These are phyloP conservation scores for Saturnispora mendoncae DNA, from an alignment of 805 yeast species.

Conservation along the genomic window DNA sequence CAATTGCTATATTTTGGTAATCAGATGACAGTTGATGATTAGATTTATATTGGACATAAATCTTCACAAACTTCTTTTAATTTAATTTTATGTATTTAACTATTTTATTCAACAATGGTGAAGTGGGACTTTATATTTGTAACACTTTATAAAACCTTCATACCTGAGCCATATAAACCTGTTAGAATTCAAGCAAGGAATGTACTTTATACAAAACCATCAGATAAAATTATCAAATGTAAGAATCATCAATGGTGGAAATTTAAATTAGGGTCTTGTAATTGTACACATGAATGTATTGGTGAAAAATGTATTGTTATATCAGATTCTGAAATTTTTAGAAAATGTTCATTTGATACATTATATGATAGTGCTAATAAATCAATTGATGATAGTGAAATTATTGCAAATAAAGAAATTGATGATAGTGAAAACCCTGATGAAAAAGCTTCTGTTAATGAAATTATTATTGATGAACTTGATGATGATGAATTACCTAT, in stretches of 20 bases:
- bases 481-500: neutral
- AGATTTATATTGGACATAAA: too few relatives aligned
- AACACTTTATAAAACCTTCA: neutral
- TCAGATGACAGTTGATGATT: too few relatives aligned
- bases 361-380: neutral
- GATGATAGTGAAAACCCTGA: neutral
- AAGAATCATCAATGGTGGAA: slow-evolving; percentile 1
- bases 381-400: too few relatives aligned
- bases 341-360: neutral
- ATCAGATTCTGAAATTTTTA: neutral
- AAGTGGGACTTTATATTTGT: too few relatives aligned
- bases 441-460: neutral
- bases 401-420: too few relatives aligned
- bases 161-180: neutral
- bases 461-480: neutral
- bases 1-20: too few relatives aligned
- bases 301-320: neutral
- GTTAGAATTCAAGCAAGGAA: neutral
- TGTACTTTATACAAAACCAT: neutral
- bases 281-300: neutral
- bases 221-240: neutral
- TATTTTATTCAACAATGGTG: too few relatives aligned
- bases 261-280: neutral
- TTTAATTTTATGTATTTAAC: too few relatives aligned
- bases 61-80: too few relatives aligned